A percentile compares a stretch with the other conserved stretches of the same genome.
phyloP scores from a whole-genome alignment of 768 basidiomycete genomes.

The Leccinellum rugosiceps region DNA sequence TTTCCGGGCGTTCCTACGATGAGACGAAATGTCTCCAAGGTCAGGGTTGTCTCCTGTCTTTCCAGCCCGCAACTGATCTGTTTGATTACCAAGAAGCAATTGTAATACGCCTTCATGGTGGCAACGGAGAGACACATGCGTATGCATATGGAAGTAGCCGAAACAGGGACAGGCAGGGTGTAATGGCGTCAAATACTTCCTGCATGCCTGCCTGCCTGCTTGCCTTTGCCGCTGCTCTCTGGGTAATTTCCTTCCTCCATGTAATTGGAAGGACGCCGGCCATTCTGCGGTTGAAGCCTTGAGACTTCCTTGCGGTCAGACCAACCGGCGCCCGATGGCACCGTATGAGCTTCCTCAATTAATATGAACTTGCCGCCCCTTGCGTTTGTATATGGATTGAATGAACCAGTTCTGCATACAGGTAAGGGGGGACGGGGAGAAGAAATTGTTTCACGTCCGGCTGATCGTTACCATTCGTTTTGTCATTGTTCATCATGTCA shows the following conservation, averaged over 20 bases:
- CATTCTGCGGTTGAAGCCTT: conserved; percentile 22
- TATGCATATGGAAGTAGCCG: conserved; percentile 7
- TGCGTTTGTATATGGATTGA: background rate
- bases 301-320: conserved; percentile 25
- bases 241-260: conserved; percentile 13
- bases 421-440: background rate
- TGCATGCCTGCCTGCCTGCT: background rate
- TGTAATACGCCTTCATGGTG: conserved; percentile 11
- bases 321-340: conserved; percentile 3
- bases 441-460: conserved; percentile 11
- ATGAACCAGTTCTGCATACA: background rate
- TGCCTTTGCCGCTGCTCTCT: background rate
- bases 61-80: conserved; percentile 18
- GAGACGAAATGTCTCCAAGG: conserved; percentile 12
- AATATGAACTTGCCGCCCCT: conserved; percentile 17
- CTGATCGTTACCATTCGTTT: conserved; percentile 20
- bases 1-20: conserved; percentile 19
- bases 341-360: conserved; percentile 13
- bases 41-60: conserved; percentile 7
- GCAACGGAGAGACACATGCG: conserved; percentile 2
- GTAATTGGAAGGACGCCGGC: background rate
- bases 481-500: conserved; percentile 3
- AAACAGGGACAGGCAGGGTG: background rate
- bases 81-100: background rate
- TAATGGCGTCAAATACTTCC: background rate